Evolutionary conservation across 495 filamentous ascomycete genomes (phyloP).

Genomic region (Hypoxylon fragiforme): DNA sequence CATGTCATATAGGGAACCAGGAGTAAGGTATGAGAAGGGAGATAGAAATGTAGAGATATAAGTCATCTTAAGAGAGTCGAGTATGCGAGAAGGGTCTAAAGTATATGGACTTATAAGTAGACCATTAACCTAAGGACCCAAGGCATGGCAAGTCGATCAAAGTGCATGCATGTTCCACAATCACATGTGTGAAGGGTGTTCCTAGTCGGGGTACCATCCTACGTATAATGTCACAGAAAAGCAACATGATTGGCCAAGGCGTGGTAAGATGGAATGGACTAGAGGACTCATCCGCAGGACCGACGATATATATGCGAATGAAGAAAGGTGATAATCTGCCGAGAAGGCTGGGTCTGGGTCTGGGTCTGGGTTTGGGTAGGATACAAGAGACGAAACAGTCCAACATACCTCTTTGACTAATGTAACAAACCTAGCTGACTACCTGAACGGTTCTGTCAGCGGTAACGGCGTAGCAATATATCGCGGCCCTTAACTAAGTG

Average conservation of each 20-base stretch:
- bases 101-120: slow-evolving; percentile 20
- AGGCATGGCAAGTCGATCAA: slow-evolving; percentile 17
- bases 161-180: slow-evolving; percentile 27
- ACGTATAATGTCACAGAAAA: slow-evolving; percentile 27
- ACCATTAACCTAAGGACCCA: slow-evolving; percentile 20
- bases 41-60: slow-evolving; percentile 29
- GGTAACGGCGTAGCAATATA: no score
- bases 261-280: slow-evolving; percentile 29
- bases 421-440: slow-evolving; percentile 10
- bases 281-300: slow-evolving; percentile 48
- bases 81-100: slow-evolving; percentile 6
- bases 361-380: no score
- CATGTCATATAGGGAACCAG: neutral
- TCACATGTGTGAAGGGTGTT: slow-evolving; percentile 32
- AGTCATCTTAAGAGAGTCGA: slow-evolving; percentile 15
- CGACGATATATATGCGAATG: slow-evolving; percentile 42
- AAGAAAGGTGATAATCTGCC: slow-evolving; percentile 42
- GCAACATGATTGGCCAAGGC: slow-evolving; percentile 44
- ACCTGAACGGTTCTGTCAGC: slow-evolving; percentile 9
- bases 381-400: slow-evolving; percentile 25
- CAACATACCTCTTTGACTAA: slow-evolving; percentile 35
- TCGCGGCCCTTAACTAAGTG: no score
- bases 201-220: slow-evolving; percentile 19
- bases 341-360: slow-evolving; percentile 37
- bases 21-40: no score